Base-by-base conservation (phyloP, 1,139 yeast genomes). In the Kurtzmaniella natalensis region DNA sequence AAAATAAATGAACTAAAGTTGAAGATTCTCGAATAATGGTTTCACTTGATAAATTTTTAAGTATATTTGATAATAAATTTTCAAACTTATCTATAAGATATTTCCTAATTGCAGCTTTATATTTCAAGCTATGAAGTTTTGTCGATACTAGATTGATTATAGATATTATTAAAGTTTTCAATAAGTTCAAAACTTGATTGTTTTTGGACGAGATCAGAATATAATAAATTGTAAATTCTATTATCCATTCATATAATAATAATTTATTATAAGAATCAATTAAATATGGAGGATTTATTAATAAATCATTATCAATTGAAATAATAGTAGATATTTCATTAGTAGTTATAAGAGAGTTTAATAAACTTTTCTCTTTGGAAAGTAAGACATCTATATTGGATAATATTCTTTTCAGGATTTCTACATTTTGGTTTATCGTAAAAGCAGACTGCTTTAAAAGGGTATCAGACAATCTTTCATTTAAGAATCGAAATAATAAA, bases 401-500 rank as follows among this genome's bases (percentile, higher is more conserved):
- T 16, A 58, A 42, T 9, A 62, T 38, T 10, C 55, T 41, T 15
- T 46, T 39, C 7, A 55, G 40, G 21, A 55, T 40, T 9, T 38
- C 34, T 23, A 35, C 26, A n/a, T 39, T 34, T 19, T 30, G 28
- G n/a, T 15, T 15, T 8, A 15, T 16, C n/a, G 32, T 11, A 23
- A 23, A 30, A 7, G 5, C 14, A 4, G 32, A 15, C 14, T 30
- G 20, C 21, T 13, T 18, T n/a, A 7, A 36, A 7, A 25, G 30
- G 28, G 42, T 30, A 9, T 37, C 36, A 8, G 33, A 32, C 18
- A 61, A 45, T 32, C 53, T 51, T 14, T 53, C 54, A 32, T 54
- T 44, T 28, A 64, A 46, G 38, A 64, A 64, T 14, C 55, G 57
- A 37, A 62, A 53, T 21, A 68, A 47, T 36, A 61, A 64, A 11